Percentiles rank a stretch among this genome's conserved stretches.
These are phyloP conservation scores for Tulasnella sp. DNA, from an alignment of 768 basidiomycete species.

Conservation along the genomic window DNA sequence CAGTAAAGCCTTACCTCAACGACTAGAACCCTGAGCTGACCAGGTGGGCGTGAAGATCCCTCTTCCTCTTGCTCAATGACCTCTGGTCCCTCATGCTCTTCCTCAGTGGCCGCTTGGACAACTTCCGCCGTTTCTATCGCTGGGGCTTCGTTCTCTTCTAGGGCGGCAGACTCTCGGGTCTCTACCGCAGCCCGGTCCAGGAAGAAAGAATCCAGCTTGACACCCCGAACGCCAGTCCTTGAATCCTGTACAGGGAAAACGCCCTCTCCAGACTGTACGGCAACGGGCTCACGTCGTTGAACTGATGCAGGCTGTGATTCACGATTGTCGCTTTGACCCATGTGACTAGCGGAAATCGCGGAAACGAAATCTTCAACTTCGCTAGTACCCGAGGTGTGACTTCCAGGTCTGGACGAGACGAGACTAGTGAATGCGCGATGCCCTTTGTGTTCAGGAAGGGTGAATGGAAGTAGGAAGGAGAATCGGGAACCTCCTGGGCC, in stretches of 20 bases:
- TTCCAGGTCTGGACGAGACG: background rate
- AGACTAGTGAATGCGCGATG: conserved; percentile 10
- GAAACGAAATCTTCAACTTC: conserved; percentile 40
- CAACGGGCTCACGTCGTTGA: conserved; percentile 1
- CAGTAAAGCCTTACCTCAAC: conserved; percentile 43
- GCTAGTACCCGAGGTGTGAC: conserved; percentile 16
- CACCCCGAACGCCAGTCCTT: conserved; percentile 15
- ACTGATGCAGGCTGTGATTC: background rate
- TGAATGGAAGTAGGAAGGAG: conserved; percentile 58
- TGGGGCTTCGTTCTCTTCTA: background rate
- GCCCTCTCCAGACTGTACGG: conserved; percentile 13
- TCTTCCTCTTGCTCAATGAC: no score
- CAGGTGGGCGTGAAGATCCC: background rate
- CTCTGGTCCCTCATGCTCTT: no score
- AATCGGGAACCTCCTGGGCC: conserved; percentile 58
- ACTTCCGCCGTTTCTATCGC: background rate
- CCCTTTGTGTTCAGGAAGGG: conserved; percentile 27
- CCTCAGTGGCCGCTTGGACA: no score
- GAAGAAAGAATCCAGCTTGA: conserved; percentile 20
- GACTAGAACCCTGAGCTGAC: conserved; percentile 40
- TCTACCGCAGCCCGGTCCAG: conserved; percentile 9
- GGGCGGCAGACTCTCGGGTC: background rate
- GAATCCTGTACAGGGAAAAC: conserved; percentile 18
- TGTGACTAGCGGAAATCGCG: conserved; percentile 33
- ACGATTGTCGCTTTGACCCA: conserved; percentile 15